These are phyloP conservation scores for Letharia lupina DNA, from an alignment of 495 filamentous ascomycete genomes.

Conservation along the genomic window DNA sequence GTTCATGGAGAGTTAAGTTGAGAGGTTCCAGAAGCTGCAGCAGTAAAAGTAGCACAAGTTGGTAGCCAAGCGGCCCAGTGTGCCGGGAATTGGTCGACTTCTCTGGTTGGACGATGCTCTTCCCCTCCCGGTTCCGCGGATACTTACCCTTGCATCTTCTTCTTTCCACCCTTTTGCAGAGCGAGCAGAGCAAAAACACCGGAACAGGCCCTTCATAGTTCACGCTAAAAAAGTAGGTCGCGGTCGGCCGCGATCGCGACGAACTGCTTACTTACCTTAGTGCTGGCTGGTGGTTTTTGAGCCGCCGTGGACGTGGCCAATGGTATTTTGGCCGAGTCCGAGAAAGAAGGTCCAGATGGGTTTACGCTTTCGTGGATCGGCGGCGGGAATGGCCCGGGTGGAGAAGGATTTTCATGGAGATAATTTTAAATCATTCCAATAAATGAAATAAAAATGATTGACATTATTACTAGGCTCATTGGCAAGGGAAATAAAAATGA, in stretches of 20 bases:
- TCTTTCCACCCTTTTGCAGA: no score
- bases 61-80: constrained; percentile 13
- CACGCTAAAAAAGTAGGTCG: background rate
- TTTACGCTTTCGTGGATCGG: background rate
- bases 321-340: background rate
- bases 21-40: constrained; percentile 14
- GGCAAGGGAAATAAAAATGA: no score
- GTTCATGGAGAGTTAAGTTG: background rate
- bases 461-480: background rate
- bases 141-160: background rate
- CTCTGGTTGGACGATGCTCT: background rate
- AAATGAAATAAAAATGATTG: background rate
- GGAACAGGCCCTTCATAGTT: background rate
- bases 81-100: background rate
- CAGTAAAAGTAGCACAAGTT: no score
- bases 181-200: background rate
- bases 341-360: background rate
- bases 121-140: background rate
- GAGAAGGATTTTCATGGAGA: background rate
- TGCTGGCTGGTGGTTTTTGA: background rate
- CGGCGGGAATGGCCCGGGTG: background rate
- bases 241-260: background rate
- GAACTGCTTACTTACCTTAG: background rate
- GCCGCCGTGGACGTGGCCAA: background rate
- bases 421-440: background rate